Evolutionary conservation across 2,329 filamentous ascomycete genomes (phyloP).

Genomic region (Coleophoma cylindrospora): DNA sequence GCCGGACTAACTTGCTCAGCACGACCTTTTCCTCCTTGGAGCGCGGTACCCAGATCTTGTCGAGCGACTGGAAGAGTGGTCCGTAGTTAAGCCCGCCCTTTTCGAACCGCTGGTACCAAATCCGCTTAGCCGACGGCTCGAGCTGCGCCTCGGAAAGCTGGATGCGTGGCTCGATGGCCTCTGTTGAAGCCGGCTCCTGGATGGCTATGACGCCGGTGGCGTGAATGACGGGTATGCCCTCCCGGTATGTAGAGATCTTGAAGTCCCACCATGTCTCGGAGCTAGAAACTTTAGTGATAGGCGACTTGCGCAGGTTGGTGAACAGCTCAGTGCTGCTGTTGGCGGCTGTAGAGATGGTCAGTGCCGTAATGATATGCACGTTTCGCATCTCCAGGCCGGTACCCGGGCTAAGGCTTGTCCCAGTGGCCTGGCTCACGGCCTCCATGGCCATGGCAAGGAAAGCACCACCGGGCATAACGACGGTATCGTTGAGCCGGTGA

Average conservation of each 20-base stretch:
- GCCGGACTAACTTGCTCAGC: conserved; percentile 2
- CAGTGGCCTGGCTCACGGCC: background rate
- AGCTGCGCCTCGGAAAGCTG: too few species aligned
- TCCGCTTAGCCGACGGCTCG: conserved; percentile 3
- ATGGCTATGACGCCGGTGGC: conserved; percentile 6
- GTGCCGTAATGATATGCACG: background rate
- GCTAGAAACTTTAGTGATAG: conserved; percentile 1
- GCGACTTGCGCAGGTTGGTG: conserved; percentile 2
- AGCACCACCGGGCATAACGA: conserved; percentile 40
- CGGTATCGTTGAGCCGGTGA: conserved; percentile 41
- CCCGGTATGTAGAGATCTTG: conserved; percentile 2
- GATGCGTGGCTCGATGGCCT: background rate
- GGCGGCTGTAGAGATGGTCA: background rate
- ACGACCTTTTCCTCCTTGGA: background rate
- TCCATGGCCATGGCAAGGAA: conserved; percentile 18
- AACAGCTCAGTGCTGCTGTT: conserved; percentile 5
- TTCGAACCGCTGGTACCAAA: conserved; percentile 29
- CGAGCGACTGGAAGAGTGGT: conserved; percentile 24
- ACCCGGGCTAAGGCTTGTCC: background rate
- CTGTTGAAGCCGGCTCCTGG: background rate
- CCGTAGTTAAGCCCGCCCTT: conserved; percentile 34
- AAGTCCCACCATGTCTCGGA: conserved; percentile 12
- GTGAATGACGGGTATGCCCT: conserved; percentile 2
- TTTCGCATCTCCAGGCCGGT: background rate
- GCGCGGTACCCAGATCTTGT: background rate